Conservation (phyloP, 768 basidiomycete species). For the Amylocystis lapponica region DNA sequence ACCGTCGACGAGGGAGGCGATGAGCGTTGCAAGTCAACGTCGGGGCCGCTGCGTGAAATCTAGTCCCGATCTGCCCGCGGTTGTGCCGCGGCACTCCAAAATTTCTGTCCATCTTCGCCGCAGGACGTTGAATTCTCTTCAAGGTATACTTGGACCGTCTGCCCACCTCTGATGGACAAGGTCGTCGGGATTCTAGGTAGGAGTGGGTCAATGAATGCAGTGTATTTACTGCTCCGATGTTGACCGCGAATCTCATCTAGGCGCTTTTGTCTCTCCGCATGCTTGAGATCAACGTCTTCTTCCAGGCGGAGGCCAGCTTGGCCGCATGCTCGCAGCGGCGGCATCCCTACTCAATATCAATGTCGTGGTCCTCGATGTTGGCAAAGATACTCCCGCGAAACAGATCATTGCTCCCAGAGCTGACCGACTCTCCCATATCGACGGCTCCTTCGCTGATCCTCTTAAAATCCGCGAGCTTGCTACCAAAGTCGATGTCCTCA, state of each 20-base stretch:
- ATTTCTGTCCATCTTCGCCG: too few species aligned
- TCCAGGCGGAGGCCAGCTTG: conserved; percentile 92
- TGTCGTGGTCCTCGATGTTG: conserved; percentile 80
- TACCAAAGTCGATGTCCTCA: conserved; percentile 75
- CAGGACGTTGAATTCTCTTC: too few species aligned
- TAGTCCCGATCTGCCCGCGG: conserved; percentile 7
- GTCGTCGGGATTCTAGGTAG: conserved; percentile 34
- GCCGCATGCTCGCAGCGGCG: conserved; percentile 91
- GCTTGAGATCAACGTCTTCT: not conserved
- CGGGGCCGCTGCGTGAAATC: conserved; percentile 1
- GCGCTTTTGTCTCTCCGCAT: not conserved
- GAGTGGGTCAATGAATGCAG: conserved; percentile 22
- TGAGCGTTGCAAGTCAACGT: conserved; percentile 2
- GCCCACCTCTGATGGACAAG: conserved; percentile 23
- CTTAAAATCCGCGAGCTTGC: conserved; percentile 77
- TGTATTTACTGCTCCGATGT: not conserved
- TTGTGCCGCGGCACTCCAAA: not conserved
- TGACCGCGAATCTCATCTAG: not conserved
- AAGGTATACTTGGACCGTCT: too few species aligned
- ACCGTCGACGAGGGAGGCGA: conserved; percentile 2
- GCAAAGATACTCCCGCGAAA: conserved; percentile 81
- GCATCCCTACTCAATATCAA: conserved; percentile 85
- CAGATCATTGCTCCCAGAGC: conserved; percentile 63
- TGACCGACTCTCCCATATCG: conserved; percentile 55
- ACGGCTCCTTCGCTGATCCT: conserved; percentile 85